Conservation (phyloP, 2,329 filamentous ascomycete species). For the Curvularia lunata region DNA sequence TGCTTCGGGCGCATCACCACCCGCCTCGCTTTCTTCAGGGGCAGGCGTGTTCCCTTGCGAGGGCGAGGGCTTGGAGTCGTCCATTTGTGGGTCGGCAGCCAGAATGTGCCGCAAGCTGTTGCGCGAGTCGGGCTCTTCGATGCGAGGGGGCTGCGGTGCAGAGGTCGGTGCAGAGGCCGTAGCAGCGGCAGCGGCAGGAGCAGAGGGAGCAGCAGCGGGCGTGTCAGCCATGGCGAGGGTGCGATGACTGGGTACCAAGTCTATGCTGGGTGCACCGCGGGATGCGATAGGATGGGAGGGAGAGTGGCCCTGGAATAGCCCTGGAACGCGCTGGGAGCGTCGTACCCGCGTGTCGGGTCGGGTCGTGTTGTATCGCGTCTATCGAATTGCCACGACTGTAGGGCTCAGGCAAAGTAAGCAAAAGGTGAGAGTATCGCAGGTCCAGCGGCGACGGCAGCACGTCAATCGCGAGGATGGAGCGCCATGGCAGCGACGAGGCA, state of each 20-base stretch:
- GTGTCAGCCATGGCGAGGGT: conserved; percentile 11
- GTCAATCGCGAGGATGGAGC: conserved; percentile 8
- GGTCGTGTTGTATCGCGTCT: not conserved
- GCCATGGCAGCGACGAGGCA: not conserved
- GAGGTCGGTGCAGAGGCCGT: conserved; percentile 20
- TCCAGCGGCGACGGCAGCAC: conserved; percentile 5
- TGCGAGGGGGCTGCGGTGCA: conserved; percentile 29
- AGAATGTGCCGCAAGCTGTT: conserved; percentile 51
- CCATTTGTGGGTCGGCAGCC: conserved; percentile 45
- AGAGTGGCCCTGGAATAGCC: not conserved
- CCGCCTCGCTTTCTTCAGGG: conserved; percentile 43
- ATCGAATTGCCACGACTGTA: not conserved
- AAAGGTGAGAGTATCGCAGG: not conserved
- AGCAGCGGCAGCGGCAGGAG: not conserved
- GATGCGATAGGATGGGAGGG: conserved; percentile 6
- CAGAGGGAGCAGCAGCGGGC: conserved; percentile 1
- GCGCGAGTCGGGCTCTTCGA: conserved; percentile 47
- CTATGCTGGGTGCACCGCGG: conserved; percentile 7
- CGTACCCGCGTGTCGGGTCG: not conserved
- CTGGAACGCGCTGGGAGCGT: conserved; percentile 1
- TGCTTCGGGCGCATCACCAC: conserved; percentile 35
- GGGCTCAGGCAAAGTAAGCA: not conserved
- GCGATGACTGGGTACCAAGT: conserved; percentile 2
- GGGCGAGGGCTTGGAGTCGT: conserved; percentile 39
- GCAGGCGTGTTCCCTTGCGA: conserved; percentile 40